These are phyloP conservation scores for Gremmenia infestans DNA, from an alignment of 2,329 filamentous ascomycete genomes.

Conservation along the genomic window DNA sequence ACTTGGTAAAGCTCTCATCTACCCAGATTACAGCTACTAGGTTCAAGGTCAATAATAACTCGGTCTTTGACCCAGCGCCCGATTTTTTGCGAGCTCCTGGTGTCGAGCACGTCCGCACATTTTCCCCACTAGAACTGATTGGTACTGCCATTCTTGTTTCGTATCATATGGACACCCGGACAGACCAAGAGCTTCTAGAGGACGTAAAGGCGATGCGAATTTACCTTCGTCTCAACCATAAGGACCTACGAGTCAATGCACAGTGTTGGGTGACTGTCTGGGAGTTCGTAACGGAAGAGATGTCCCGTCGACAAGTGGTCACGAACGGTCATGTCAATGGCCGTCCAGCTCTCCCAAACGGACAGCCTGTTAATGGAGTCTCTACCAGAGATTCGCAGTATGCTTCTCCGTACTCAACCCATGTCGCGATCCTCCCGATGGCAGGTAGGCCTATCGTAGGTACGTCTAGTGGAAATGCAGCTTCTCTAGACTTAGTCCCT, in stretches of 20 bases:
- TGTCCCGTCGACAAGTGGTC: slow-evolving; percentile 1
- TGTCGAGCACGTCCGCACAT: slow-evolving; percentile 30
- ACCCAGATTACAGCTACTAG: slow-evolving; percentile 18
- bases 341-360: neutral
- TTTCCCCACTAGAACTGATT: slow-evolving; percentile 33
- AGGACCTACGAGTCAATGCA: slow-evolving; percentile 33
- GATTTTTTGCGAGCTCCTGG: slow-evolving; percentile 21
- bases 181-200: slow-evolving; percentile 27
- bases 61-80: slow-evolving; percentile 28
- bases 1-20: slow-evolving; percentile 29
- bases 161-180: slow-evolving; percentile 27
- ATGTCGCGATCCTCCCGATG: neutral
- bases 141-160: slow-evolving; percentile 31
- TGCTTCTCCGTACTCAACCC: neutral
- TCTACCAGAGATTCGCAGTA: neutral
- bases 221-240: slow-evolving; percentile 28
- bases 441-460: neutral
- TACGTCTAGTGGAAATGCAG: neutral
- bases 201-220: slow-evolving; percentile 32
- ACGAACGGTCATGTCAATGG: neutral
- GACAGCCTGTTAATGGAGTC: neutral
- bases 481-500: neutral
- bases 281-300: slow-evolving; percentile 26
- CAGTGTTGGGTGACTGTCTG: slow-evolving; percentile 31
- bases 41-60: slow-evolving; percentile 23